Base-by-base conservation (phyloP, 495 filamentous ascomycete species). In the Xylaria sp. region DNA sequence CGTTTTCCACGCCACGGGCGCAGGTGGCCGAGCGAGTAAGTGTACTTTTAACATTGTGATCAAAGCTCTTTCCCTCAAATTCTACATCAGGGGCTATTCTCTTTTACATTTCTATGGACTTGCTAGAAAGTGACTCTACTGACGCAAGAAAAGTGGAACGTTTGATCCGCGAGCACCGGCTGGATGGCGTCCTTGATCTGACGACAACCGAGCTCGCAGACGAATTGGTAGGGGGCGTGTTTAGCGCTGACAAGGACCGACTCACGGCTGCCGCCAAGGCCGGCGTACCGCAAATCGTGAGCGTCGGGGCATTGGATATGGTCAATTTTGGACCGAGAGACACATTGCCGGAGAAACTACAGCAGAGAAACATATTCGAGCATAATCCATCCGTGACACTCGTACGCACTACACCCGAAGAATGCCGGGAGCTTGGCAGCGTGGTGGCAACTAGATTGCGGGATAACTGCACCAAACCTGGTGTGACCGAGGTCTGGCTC, bases 181-280 rank as follows among this genome's bases (percentile, higher is more conserved):
- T 93, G 0, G 87, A 91, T 64, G 90, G 87, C 3, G 83, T 93
- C 0, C 75, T 92, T 3, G 91, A 93, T 71, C 70, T 93, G 6
- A 93, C 91, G 3, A 92, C 90, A 0, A 90, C 89, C 0, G 91
- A 93, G 76, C 80, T 93, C 4, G 85, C 83, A 11, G 90, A 93
- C 71, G 80, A 88, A 46, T 61, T 91, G 0, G 84, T 87, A 6
- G 91, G 90, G 1, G 90, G 90, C 1, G 82, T 88, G 24, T 84
- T 93, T 76, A 82, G 81, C 71, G 88, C 89, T 8, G 90, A 87
- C 0, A 74, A 79, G 9, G 72, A 73, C 1, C 78, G 91, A 40
- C 80, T 93, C n/a, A 80, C 79, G 3, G 86, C 86, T 0, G 87
- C 88, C 14, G 83, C 84, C 5, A 79, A 79, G 68, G 77, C 73